Conservation (phyloP, 2,329 filamentous ascomycete species). For the Akanthomyces lecanii region DNA sequence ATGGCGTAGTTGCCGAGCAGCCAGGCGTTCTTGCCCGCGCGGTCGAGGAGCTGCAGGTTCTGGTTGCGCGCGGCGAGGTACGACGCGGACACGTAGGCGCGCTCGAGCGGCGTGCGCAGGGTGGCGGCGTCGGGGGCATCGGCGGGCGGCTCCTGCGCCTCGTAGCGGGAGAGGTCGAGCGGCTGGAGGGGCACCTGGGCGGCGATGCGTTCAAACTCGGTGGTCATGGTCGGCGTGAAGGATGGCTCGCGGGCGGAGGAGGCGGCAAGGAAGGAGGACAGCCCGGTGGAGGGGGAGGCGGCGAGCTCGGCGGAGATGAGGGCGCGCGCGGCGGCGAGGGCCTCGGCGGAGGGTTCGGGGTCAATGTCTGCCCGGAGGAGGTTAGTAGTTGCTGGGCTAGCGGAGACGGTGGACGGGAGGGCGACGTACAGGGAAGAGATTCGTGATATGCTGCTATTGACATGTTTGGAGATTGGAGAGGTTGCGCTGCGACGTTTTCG, state of each 20-base stretch:
- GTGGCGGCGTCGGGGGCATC: slow-evolving; percentile 23
- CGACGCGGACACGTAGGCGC: slow-evolving; percentile 45
- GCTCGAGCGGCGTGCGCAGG: slow-evolving; percentile 61
- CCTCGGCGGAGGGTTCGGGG: slow-evolving; percentile 57
- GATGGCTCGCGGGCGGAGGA: slow-evolving; percentile 41
- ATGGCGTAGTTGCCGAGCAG: slow-evolving; percentile 76
- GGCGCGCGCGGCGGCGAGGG: slow-evolving; percentile 62
- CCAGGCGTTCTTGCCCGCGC: slow-evolving; percentile 87
- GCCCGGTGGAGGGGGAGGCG: slow-evolving; percentile 55
- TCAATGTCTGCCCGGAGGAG: slow-evolving; percentile 66
- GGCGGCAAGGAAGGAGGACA: slow-evolving; percentile 45
- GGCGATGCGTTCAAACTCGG: slow-evolving; percentile 66
- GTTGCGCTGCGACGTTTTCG: neutral
- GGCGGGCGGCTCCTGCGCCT: slow-evolving; percentile 58
- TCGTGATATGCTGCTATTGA: slow-evolving; percentile 55
- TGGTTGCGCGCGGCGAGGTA: slow-evolving; percentile 49
- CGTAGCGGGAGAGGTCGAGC: slow-evolving; percentile 76
- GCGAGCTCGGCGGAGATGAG: slow-evolving; percentile 66
- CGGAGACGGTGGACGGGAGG: neutral
- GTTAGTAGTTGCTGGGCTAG: slow-evolving; percentile 11
- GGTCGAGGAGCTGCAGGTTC: slow-evolving; percentile 69
- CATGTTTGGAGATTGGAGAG: slow-evolving; percentile 18
- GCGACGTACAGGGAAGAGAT: slow-evolving; percentile 68
- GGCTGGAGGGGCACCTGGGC: slow-evolving; percentile 41
- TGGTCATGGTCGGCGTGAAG: slow-evolving; percentile 62